phyloP scores from a whole-genome alignment of 306 rosid species.

The Oemleria cerasiformis region DNA sequence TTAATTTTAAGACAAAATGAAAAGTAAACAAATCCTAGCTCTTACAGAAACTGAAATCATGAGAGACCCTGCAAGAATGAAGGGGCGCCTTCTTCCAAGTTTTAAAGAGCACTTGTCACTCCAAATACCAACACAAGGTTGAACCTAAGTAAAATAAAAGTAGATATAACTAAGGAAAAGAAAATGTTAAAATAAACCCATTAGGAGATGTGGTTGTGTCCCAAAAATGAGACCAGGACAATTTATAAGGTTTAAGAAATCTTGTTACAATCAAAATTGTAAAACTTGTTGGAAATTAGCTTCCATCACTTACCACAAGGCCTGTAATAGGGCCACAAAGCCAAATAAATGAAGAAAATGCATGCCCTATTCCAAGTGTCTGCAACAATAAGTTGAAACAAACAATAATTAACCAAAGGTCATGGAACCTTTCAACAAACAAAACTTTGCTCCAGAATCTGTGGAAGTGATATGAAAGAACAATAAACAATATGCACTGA shows the following conservation, averaged over 20 bases:
- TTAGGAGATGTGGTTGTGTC: neutral
- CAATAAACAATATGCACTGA: neutral
- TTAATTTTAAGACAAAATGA: constrained; percentile 5
- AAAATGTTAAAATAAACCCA: neutral
- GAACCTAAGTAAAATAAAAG: constrained; percentile 48
- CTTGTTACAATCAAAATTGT: neutral
- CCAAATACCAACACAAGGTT: constrained; percentile 92
- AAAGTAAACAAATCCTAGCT: constrained; percentile 23
- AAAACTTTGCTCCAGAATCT: too few species aligned
- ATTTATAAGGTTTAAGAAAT: neutral
- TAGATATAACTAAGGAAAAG: neutral
- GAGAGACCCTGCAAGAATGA: constrained; percentile 88
- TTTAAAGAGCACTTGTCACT: constrained; percentile 92
- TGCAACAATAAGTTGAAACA: constrained; percentile 45
- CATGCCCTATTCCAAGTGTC: constrained; percentile 97
- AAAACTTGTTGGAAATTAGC: neutral
- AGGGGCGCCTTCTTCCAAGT: constrained; percentile 94
- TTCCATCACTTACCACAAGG: constrained; percentile 77
- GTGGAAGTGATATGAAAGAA: neutral
- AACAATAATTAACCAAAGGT: constrained; percentile 15
- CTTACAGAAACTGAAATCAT: constrained; percentile 84
- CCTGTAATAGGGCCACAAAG: constrained; percentile 99
- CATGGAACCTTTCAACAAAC: constrained; percentile 7
- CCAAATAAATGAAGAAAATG: constrained; percentile 98
- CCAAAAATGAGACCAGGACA: neutral